Base-by-base conservation (phyloP, 2,329 filamentous ascomycete species). In the Exserohilum turcica region DNA sequence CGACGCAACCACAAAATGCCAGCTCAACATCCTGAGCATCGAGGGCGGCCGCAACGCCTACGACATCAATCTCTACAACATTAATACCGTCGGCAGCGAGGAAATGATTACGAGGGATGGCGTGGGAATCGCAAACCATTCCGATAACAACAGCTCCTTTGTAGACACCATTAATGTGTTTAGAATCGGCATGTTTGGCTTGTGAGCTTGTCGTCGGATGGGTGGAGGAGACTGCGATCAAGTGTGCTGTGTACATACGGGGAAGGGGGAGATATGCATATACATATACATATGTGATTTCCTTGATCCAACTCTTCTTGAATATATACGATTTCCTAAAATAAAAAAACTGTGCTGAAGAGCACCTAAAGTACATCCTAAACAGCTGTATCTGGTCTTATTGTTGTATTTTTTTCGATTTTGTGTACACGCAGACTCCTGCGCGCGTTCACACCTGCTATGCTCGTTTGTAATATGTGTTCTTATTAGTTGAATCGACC, bases 21-120 rank as follows among this genome's bases (percentile, higher is more conserved):
- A 84, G 68, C 74, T 69, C 32, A 63, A 75, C n/a, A 82, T 83
- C 12, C 70, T 82, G 50, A 76, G 74, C 35, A 63, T 83, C 12
- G 79, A 81, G 44, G 77, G 76, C 1, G 67, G 56, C 7, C 74
- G 64, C 27, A 61, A 55, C 3, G 57, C 54, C 16, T 63, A 64
- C 3, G 62, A 70, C 12, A 66, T 79, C 12, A 70, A 57, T 15
- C 65, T 83, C 0, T 83, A 82, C 54, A 78, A 79, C 29, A 56
- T 82, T 35, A 82, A 78, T 47, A 81, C 79, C 1, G 73, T 82
- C 13, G 76, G 77, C 0, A 65, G 75, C 10, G 76, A 74, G 10
- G 74, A 76, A 44, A 79, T 80, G 76, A 72, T 82, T 48, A 74
- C 76, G 3, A 62, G 74, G 43, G 74, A 82, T 65, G 78, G 76